These are phyloP conservation scores for Rhodotorula graminis DNA, from an alignment of 768 basidiomycete genomes.

Conservation along the genomic window DNA sequence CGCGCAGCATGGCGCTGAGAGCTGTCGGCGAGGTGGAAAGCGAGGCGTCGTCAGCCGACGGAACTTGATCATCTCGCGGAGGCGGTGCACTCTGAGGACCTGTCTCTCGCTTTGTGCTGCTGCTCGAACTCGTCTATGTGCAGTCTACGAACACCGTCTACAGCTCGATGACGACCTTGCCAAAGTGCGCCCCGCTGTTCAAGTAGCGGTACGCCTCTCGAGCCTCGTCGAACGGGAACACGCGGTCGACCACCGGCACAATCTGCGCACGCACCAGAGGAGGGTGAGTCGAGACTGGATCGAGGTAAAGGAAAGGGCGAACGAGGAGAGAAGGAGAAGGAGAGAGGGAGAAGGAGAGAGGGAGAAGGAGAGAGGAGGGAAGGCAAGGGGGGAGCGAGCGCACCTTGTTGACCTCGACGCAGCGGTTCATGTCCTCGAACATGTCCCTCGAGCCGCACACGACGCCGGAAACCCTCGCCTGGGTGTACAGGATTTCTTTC, in stretches of 20 bases:
- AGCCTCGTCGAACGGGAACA: slow-evolving; percentile 57
- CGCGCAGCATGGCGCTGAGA: neutral
- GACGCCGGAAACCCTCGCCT: slow-evolving; percentile 52
- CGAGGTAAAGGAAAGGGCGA: too few relatives aligned
- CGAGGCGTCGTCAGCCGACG: too few relatives aligned
- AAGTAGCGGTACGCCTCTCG: slow-evolving; percentile 56
- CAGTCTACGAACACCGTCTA: neutral
- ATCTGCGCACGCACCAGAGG: neutral
- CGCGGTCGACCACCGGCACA: slow-evolving; percentile 29
- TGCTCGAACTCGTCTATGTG: too few relatives aligned
- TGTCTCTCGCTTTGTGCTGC: too few relatives aligned
- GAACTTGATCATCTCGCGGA: neutral
- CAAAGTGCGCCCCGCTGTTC: slow-evolving; percentile 58
- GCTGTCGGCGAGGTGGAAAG: too few relatives aligned
- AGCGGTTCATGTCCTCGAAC: slow-evolving; percentile 53
- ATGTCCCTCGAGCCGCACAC: slow-evolving; percentile 60
- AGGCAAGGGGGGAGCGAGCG: too few relatives aligned
- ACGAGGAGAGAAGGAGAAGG: too few relatives aligned
- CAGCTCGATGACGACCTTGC: slow-evolving; percentile 60
- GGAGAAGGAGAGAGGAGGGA: too few relatives aligned
- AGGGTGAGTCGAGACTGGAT: too few relatives aligned
- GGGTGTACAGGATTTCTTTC: slow-evolving; percentile 32
- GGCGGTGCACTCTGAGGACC: neutral
- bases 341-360: too few relatives aligned
- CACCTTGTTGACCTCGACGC: slow-evolving; percentile 17